Evolutionary conservation across 2,329 filamentous ascomycete species (phyloP), one percentile per base, ranked within the genome.

Genomic region (Fusarium incarnatum): DNA sequence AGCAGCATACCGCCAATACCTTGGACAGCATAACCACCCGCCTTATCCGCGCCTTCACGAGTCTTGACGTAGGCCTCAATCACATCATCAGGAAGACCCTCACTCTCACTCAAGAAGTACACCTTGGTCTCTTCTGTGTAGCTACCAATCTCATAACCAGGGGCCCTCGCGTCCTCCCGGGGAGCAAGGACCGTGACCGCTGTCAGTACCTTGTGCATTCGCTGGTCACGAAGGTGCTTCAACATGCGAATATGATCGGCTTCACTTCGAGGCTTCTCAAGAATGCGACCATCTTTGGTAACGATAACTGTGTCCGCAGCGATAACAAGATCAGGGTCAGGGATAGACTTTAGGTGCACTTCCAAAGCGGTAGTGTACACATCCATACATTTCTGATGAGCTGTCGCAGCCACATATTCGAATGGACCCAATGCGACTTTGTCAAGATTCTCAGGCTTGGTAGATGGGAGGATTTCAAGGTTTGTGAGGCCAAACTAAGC

Each of bases 21-120:
- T 81, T 99, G 96, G 56, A 99, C 88, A 2, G 94, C 96, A 80
- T 99, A 99, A 0, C 96, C 96, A 4, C 96, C 96, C 0, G 96
- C 96, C 84, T 98, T 99, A 80, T 98, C 96, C 13, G 89, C 94
- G 3, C 96, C 96, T 83, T 99, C 96, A 58, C 95, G 86, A 23
- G 95, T 98, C 76, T 86, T 87, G 61, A 94, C 91, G 77, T 94
- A 94, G 8, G 83, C 88, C 73, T 93, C 84, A 63, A 98, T 90
- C 72, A 97, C 87, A 64, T 97, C 94, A 81, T 99, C 95, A 16
- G 84, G 82, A 63, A 89, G 77, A 6, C 87, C 87, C 18, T 87
- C 83, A 16, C 76, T 74, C 73, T 87, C 87, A 62, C 85, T 81
- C 77, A 94, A 93, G 81, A 99, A 99, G 77, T 87, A 89, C n/a